Percentiles rank a stretch among this genome's conserved stretches.
Conservation (phyloP, 495 filamentous ascomycete species). For the Margaritispora aquatica region DNA sequence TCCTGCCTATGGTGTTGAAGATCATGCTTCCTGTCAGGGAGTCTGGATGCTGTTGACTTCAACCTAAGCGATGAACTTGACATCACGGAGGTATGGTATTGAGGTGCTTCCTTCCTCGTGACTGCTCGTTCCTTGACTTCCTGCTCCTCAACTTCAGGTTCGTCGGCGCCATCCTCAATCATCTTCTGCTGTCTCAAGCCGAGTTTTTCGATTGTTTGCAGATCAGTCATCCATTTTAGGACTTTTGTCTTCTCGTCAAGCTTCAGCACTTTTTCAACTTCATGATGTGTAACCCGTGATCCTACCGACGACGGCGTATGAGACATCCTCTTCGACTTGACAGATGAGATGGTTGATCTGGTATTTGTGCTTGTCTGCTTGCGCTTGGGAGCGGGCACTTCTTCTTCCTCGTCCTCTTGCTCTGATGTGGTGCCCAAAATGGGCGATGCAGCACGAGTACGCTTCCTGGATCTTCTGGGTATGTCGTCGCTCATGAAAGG, state of each 20-base stretch:
- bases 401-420: not conserved
- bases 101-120: not conserved
- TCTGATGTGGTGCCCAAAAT: not conserved
- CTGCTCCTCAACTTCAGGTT: not conserved
- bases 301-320: not conserved
- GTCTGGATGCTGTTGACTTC: too few species aligned
- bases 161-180: not conserved
- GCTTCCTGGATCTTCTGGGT: not conserved
- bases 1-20: too few species aligned
- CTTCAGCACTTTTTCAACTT: not conserved
- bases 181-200: not conserved
- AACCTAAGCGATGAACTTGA: too few species aligned
- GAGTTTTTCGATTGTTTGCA: not conserved
- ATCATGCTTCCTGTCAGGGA: too few species aligned
- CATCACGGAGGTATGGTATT: not conserved
- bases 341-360: not conserved
- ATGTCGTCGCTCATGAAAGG: not conserved
- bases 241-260: not conserved
- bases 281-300: not conserved
- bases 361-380: not conserved
- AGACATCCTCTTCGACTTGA: not conserved
- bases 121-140: not conserved
- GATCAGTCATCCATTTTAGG: not conserved
- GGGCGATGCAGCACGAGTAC: not conserved
- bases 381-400: not conserved